Percentiles rank a stretch among this genome's conserved stretches.
Evolutionary conservation across 164 flowering plant genomes (phyloP).

Genomic region (Echeveria elegans): DNA sequence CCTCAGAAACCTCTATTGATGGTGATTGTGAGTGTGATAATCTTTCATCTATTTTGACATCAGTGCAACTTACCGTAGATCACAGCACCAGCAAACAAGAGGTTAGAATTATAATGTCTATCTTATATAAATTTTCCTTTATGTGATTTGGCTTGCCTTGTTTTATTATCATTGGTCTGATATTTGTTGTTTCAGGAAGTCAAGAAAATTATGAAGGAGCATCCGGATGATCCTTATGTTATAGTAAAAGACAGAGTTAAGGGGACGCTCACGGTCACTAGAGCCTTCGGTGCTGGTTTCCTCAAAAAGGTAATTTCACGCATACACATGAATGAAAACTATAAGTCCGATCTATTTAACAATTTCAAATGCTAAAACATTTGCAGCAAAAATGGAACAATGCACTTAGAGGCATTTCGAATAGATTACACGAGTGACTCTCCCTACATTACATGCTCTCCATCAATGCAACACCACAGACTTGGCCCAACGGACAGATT

Average conservation of each 20-base stretch:
- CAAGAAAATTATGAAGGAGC: slow-evolving; percentile 53
- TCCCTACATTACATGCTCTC: slow-evolving; percentile 61
- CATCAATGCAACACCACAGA: slow-evolving; percentile 57
- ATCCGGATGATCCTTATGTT: slow-evolving; percentile 61
- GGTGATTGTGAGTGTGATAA: slow-evolving; percentile 27
- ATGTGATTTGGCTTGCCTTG: not conserved
- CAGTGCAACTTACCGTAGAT: slow-evolving; percentile 62
- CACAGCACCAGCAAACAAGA: slow-evolving; percentile 67
- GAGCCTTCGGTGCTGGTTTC: slow-evolving; percentile 94
- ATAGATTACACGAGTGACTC: slow-evolving; percentile 56
- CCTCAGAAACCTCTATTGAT: slow-evolving; percentile 31
- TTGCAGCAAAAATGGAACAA: slow-evolving; percentile 80
- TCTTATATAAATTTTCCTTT: not conserved
- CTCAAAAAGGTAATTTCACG: slow-evolving; percentile 59
- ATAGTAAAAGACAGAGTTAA: slow-evolving; percentile 63
- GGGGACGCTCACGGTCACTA: slow-evolving; percentile 80
- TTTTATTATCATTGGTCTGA: not conserved
- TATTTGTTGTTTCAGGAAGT: slow-evolving; percentile 59
- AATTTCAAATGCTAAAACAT: not conserved
- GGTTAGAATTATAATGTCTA: slow-evolving; percentile 19
- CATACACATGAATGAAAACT: not conserved
- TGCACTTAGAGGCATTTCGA: slow-evolving; percentile 64
- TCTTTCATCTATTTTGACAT: slow-evolving; percentile 24
- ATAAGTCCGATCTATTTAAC: not conserved
- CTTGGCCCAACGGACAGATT: slow-evolving; percentile 57